These are phyloP conservation scores for Hyphopichia homilentoma DNA, from an alignment of 805 yeast genomes.

Conservation along the genomic window DNA sequence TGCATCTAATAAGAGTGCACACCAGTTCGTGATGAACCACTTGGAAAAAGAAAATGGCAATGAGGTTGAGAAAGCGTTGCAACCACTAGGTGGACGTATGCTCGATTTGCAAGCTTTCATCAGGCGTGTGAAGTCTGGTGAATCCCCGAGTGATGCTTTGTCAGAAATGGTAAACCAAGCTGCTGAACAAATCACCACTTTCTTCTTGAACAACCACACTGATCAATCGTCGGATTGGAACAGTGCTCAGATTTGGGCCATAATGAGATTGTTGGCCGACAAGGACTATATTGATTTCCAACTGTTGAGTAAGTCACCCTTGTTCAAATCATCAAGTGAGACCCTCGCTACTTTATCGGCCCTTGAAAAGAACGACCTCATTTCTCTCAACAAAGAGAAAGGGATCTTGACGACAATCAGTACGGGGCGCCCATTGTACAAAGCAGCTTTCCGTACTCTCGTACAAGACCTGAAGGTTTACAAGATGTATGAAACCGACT, in stretches of 20 bases:
- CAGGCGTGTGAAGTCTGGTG: slow-evolving; percentile 86
- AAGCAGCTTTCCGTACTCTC: slow-evolving; percentile 72
- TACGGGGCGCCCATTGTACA: slow-evolving; percentile 82
- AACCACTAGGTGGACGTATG: slow-evolving; percentile 92
- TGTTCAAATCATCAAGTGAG: slow-evolving; percentile 56
- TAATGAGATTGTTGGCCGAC: slow-evolving; percentile 62
- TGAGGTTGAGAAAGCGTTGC: slow-evolving; percentile 52
- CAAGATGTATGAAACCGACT: slow-evolving; percentile 61
- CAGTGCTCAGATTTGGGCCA: slow-evolving; percentile 83
- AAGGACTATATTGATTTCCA: slow-evolving; percentile 44
- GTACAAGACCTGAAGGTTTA: slow-evolving; percentile 53
- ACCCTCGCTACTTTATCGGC: slow-evolving; percentile 49
- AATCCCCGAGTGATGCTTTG: slow-evolving; percentile 71
- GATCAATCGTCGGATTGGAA: slow-evolving; percentile 48
- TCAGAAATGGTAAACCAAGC: slow-evolving; percentile 79
- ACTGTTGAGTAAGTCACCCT: slow-evolving; percentile 52
- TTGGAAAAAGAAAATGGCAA: slow-evolving; percentile 31
- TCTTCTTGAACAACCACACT: slow-evolving; percentile 46
- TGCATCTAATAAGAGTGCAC: slow-evolving; percentile 71
- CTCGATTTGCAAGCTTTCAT: slow-evolving; percentile 87
- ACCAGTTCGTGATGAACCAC: slow-evolving; percentile 61
- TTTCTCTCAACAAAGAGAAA: slow-evolving; percentile 67
- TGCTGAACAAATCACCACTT: slow-evolving; percentile 82
- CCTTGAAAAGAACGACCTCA: slow-evolving; percentile 76
- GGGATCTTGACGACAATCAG: slow-evolving; percentile 65